Evolutionary conservation across 176 grass and related monocot genomes (phyloP), one percentile per base, ranked within the genome.

Genomic region (Otatea glauca): DNA sequence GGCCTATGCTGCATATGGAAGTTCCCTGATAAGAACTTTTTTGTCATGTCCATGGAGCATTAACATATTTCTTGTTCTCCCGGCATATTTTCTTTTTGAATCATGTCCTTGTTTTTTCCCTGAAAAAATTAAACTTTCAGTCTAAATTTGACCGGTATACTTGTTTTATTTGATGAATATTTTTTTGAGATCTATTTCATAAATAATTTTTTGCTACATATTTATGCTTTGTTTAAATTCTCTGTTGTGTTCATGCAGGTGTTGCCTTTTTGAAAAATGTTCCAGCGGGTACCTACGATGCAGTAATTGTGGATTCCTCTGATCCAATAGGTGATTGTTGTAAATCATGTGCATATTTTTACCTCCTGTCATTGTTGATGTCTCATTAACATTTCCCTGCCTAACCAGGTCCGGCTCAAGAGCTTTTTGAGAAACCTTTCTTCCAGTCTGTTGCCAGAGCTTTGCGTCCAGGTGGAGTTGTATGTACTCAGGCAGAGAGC

Each of bases 381-480:
- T 9, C 74, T 77, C 9, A 81, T 50, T 20, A 53, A 65, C 41
- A 64, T 74, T 70, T 61, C 24, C 29, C 35, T 82, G 0, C 32
- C 38, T 37, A 70, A 75, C 61, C 65, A 94, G 95, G 93, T 71
- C 96, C 96, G 29, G 93, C 96, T 32, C 96, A 98, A 77, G 96
- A 98, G 79, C 91, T 98, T 65, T 98, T 98, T 80, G 96, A 98
- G 85, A 98, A 98, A 70, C 96, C 96, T 60, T 98, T 98, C 84
- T 98, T 98, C 78, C 77, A 94, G 64, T 98, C 85, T 0, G 81
- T 98, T 43, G 91, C 91, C 20, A 92, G 74, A 82, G 91, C 91
- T 81, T 78, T 98, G 29, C 75, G 93, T 79, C 91, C 93, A 13
- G 96, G 96, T 60, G 96, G 96, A 64, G 96, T 95, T 59, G 83